Conservation (phyloP, 345 rosid genomes). For the Angophora floribunda region DNA sequence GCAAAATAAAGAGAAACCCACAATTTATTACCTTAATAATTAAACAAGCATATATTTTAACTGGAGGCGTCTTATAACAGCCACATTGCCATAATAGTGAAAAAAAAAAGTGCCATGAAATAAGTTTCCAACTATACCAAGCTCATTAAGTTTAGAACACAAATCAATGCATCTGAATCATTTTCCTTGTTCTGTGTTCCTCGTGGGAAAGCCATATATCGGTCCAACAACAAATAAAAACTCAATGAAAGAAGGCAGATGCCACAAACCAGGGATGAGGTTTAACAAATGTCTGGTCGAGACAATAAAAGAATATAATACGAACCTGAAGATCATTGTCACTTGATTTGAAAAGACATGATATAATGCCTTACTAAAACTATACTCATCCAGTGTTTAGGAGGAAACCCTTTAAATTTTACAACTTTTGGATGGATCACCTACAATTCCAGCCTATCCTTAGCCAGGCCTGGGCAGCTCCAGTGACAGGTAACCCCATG, state of each 20-base stretch:
- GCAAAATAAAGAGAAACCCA: not conserved
- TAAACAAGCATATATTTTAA: not conserved
- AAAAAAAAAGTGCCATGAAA: not conserved
- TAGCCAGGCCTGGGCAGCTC: no score
- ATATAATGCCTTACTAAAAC: no score
- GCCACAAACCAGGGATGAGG: not conserved
- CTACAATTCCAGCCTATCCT: no score
- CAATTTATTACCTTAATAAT: not conserved
- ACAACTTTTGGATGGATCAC: no score
- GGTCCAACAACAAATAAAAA: not conserved
- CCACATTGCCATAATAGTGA: not conserved
- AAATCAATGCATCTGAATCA: not conserved
- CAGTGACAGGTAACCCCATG: no score
- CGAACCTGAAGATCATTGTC: not conserved
- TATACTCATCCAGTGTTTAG: slow-evolving; percentile 45
- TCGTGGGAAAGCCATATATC: not conserved
- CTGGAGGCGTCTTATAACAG: not conserved
- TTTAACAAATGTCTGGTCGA: no score
- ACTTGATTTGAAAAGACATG: slow-evolving; percentile 42
- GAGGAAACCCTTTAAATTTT: no score
- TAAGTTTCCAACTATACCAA: not conserved
- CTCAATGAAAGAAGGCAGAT: not conserved
- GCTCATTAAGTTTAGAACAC: not conserved
- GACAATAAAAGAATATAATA: not conserved
- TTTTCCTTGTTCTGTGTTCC: not conserved